Evolutionary conservation across 2,329 filamentous ascomycete species (phyloP).

Genomic region (Fusarium ambrosium): DNA sequence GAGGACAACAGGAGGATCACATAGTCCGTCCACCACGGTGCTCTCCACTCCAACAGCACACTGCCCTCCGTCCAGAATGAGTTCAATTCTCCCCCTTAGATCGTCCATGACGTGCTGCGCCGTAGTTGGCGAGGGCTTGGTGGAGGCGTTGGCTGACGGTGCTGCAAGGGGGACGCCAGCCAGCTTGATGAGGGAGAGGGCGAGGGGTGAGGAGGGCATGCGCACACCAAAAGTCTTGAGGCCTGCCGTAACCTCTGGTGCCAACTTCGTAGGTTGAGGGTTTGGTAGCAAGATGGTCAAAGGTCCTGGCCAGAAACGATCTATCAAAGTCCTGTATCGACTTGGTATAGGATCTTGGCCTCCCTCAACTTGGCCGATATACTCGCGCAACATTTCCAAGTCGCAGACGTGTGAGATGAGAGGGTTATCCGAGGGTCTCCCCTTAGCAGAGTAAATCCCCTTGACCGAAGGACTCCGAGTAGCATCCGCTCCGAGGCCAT

Average conservation of each 20-base stretch:
- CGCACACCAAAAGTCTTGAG: conserved; percentile 88
- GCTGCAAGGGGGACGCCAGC: conserved; percentile 86
- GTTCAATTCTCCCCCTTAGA: conserved; percentile 82
- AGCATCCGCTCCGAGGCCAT: conserved; percentile 95
- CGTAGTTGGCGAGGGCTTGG: conserved; percentile 90
- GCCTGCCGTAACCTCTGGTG: conserved; percentile 92
- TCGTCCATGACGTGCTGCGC: conserved; percentile 92
- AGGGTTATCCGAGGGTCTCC: conserved; percentile 92
- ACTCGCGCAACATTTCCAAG: conserved; percentile 76
- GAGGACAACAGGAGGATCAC: conserved; percentile 82
- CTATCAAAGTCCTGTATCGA: conserved; percentile 84
- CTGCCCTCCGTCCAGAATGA: conserved; percentile 89
- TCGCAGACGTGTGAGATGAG: conserved; percentile 94
- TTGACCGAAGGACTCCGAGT: conserved; percentile 85
- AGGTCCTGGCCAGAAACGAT: conserved; percentile 93
- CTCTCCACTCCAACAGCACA: conserved; percentile 95
- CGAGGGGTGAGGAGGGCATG: conserved; percentile 89
- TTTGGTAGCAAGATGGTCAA: conserved; percentile 90
- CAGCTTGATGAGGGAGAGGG: conserved; percentile 86
- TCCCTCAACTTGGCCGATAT: conserved; percentile 62
- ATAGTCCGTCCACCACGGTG: conserved; percentile 94
- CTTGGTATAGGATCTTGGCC: conserved; percentile 68
- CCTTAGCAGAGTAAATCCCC: conserved; percentile 94
- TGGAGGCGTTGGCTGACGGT: conserved; percentile 94
- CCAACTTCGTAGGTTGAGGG: conserved; percentile 76